phyloP scores from a whole-genome alignment of 2,329 filamentous ascomycete genomes.

The Colletotrichum truncatum region DNA sequence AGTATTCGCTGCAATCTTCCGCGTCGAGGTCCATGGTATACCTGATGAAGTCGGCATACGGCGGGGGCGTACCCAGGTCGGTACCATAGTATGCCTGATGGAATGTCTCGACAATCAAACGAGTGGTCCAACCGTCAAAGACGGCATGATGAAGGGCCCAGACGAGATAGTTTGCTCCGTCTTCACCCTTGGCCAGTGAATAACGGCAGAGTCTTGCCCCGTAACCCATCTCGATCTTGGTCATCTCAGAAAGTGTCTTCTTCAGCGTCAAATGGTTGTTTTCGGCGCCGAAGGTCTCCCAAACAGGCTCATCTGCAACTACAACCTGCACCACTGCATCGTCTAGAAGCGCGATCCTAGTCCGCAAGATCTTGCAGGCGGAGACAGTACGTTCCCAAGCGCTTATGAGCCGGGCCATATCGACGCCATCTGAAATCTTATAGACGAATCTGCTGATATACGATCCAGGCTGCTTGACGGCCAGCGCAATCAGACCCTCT shows the following conservation, averaged over 20 bases:
- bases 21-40: constrained; percentile 1
- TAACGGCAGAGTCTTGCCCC: not conserved
- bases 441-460: constrained; percentile 26
- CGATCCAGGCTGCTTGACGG: constrained; percentile 30
- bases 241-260: not conserved
- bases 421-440: not conserved
- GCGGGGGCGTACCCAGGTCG: not conserved
- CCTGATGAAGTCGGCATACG: constrained; percentile 28
- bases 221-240: not conserved
- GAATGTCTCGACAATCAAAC: not conserved
- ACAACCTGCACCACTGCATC: not conserved
- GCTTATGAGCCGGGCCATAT: constrained; percentile 34
- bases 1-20: constrained; percentile 12
- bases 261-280: too few relatives aligned
- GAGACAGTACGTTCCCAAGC: constrained; percentile 36
- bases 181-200: not conserved
- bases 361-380: constrained; percentile 13
- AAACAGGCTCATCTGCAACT: not conserved
- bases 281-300: too few relatives aligned
- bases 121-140: constrained; percentile 7
- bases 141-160: constrained; percentile 16
- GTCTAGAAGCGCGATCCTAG: not conserved
- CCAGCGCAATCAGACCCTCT: constrained; percentile 32
- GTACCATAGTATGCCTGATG: constrained; percentile 11
- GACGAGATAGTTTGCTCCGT: too few relatives aligned